Conservation (phyloP, 176 grass and related monocot species). For the Triticum turgidum region DNA sequence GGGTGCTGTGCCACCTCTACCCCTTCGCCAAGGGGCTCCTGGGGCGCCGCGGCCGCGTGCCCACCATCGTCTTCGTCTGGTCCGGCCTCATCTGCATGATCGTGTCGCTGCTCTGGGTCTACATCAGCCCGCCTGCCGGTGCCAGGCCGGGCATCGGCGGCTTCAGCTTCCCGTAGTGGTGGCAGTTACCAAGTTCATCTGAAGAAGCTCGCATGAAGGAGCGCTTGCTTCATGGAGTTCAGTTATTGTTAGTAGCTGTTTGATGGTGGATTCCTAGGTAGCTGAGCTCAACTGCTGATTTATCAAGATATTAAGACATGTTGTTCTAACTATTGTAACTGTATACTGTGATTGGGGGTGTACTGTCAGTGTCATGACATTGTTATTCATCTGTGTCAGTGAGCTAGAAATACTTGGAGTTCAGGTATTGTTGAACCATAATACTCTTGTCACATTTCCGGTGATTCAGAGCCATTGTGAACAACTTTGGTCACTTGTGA, state of each 20-base stretch:
- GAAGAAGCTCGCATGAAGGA: conserved; percentile 34
- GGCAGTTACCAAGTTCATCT: neutral
- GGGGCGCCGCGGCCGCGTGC: conserved; percentile 85
- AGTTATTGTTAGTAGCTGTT: neutral
- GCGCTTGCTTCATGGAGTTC: conserved; percentile 51
- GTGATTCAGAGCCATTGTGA: too few relatives aligned
- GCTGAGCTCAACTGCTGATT: conserved; percentile 31
- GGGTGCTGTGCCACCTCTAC: conserved; percentile 96
- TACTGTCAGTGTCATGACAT: neutral
- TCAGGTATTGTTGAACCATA: too few relatives aligned
- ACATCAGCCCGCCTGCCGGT: conserved; percentile 74
- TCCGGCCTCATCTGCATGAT: conserved; percentile 74
- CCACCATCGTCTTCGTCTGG: conserved; percentile 94
- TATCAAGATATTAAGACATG: conserved; percentile 12
- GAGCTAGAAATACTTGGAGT: neutral
- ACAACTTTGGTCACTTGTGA: too few relatives aligned
- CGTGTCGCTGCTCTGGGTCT: conserved; percentile 89
- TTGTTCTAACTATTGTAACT: conserved; percentile 19
- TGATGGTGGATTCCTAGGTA: conserved; percentile 21
- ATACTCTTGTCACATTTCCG: too few relatives aligned
- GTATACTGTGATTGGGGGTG: neutral
- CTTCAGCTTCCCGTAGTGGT: conserved; percentile 67
- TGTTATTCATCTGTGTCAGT: neutral
- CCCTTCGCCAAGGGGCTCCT: conserved; percentile 95
- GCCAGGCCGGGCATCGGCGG: conserved; percentile 43